Evolutionary conservation across 331 rosid genomes (phyloP).

Genomic region (Spiraea crenata): DNA sequence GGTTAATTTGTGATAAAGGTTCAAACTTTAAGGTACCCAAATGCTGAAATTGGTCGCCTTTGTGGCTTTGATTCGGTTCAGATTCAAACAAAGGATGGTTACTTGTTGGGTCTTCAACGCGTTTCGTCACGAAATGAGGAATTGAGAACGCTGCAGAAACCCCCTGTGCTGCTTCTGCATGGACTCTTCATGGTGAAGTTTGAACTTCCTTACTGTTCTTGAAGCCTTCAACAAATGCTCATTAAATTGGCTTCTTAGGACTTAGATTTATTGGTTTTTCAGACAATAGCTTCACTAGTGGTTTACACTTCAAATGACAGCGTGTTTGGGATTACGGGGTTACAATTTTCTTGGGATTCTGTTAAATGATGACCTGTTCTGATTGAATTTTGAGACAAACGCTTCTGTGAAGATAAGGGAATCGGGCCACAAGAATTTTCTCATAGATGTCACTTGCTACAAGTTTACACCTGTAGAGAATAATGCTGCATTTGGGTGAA

Average conservation of each 20-base stretch:
- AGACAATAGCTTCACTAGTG: too few species aligned
- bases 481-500: background rate
- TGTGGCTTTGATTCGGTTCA: slow-evolving; percentile 16
- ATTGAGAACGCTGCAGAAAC: slow-evolving; percentile 36
- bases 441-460: background rate
- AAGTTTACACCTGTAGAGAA: background rate
- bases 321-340: background rate
- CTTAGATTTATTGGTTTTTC: too few species aligned
- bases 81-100: slow-evolving; percentile 83
- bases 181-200: slow-evolving; percentile 76
- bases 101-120: slow-evolving; percentile 75
- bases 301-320: too few species aligned
- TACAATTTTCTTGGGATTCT: background rate
- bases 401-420: background rate
- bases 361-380: background rate
- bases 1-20: background rate
- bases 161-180: slow-evolving; percentile 84
- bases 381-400: background rate
- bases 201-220: slow-evolving; percentile 13
- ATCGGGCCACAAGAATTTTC: too few species aligned
- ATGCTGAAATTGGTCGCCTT: background rate
- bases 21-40: background rate
- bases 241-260: too few species aligned
- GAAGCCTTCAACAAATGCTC: background rate
- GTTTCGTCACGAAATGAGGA: slow-evolving; percentile 48